phyloP scores from a whole-genome alignment of 2,329 filamentous ascomycete genomes.

The Epichloe aotearoae region DNA sequence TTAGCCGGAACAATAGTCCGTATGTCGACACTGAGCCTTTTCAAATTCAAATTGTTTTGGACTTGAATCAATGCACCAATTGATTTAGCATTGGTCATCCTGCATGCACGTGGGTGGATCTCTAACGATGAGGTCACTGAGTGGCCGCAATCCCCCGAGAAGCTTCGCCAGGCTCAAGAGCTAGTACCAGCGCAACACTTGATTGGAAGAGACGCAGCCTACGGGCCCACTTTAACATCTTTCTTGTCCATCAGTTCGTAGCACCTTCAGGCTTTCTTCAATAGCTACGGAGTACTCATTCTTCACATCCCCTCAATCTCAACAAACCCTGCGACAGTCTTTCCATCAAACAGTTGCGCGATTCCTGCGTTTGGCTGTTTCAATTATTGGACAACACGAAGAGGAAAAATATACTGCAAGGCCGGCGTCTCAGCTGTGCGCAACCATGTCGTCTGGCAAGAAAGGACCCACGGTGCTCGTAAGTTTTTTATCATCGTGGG shows the following conservation, averaged over 20 bases:
- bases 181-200: background rate
- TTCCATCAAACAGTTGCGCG: background rate
- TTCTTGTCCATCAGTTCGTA: background rate
- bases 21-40: no score
- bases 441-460: constrained; percentile 32
- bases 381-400: background rate
- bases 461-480: constrained; percentile 50
- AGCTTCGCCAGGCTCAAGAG: no score
- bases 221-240: background rate
- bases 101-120: background rate
- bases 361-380: background rate
- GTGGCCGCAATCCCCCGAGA: background rate
- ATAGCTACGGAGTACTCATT: background rate
- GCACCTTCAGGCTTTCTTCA: background rate
- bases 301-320: background rate
- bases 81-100: no score
- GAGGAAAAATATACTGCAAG: background rate
- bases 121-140: background rate
- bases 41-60: no score
- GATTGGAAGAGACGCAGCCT: background rate
- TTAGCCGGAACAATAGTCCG: no score
- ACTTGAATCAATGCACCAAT: no score
- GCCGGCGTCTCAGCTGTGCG: background rate
- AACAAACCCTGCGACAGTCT: background rate
- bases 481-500: constrained; percentile 11